phyloP scores from a whole-genome alignment of 345 rosid species.

The Camelina laxa region DNA sequence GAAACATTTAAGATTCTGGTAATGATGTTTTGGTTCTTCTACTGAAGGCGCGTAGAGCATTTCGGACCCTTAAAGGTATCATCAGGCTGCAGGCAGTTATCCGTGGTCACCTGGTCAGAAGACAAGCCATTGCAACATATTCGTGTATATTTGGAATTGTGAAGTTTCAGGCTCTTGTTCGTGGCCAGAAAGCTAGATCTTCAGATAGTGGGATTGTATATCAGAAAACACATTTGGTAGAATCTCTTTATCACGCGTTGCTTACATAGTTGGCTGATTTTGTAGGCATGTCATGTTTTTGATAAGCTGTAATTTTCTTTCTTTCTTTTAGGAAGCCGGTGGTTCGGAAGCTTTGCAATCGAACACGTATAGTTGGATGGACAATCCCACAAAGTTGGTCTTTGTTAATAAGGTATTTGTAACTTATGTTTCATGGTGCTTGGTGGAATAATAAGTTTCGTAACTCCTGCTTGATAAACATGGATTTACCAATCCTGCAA shows the following conservation, averaged over 20 bases:
- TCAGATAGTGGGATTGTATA: conserved; percentile 48
- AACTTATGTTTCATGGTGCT: neutral
- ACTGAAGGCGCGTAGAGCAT: conserved; percentile 69
- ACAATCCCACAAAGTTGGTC: conserved; percentile 48
- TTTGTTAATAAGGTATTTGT: conserved; percentile 59
- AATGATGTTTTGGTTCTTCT: conserved; percentile 7
- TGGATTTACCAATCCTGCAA: conserved; percentile 13
- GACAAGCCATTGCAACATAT: conserved; percentile 83
- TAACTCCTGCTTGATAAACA: neutral
- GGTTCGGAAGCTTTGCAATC: conserved; percentile 41
- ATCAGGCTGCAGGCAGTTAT: conserved; percentile 79
- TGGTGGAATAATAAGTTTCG: neutral
- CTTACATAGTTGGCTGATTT: conserved; percentile 9
- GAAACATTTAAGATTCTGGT: conserved; percentile 17
- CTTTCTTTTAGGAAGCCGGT: conserved; percentile 48
- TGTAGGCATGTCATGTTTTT: neutral
- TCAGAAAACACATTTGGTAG: conserved; percentile 42
- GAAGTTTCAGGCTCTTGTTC: conserved; percentile 69
- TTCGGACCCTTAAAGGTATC: conserved; percentile 67
- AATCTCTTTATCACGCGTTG: neutral
- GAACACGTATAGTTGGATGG: conserved; percentile 35
- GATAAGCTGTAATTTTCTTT: conserved; percentile 22
- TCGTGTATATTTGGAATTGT: conserved; percentile 64
- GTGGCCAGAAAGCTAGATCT: conserved; percentile 63
- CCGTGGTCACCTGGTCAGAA: conserved; percentile 84